Base-by-base conservation (phyloP, 2,329 filamentous ascomycete species). In the Blastomyces silverae region DNA sequence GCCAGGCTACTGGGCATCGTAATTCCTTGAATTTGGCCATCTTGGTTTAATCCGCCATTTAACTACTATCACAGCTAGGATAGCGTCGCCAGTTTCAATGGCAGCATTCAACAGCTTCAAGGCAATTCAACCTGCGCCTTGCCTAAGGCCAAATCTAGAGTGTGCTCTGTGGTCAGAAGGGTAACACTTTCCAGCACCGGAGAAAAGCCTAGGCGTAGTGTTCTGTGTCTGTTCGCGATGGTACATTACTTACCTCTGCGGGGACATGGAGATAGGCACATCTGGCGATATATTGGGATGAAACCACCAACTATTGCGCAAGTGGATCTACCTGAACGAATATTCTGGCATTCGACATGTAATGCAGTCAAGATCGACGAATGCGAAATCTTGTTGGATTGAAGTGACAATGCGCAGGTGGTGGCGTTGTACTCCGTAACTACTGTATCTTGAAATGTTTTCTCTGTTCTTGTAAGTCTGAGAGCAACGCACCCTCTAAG, bases 321-420 rank as follows among this genome's bases (percentile, higher is more conserved):
- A 31, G 65, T 64, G 2, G 67, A 68, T 62, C 73, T 71, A 13
- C 71, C 70, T 50, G 57, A 67, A 37, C 69, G 68, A 25, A 75
- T 60, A 46, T 67, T 69, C 58, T 71, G 72, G 15, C 71, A 69
- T 7, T 71, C 73, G 59, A 69, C 67, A 59, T 74, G 70, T n/a
- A 73, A 60, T 13, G 71, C 71, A 22, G 72, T 70, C 15, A 73
- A 62, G 5, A 67, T 68, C 1, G 71, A 70, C 17, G 72, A 74
- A 44, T 74, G 71, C 3, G 69, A 72, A 34, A 75, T 70, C 8
- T 72, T 69, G 57, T 73, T 73, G 17, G 71, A 68, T 57, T 69
- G 67, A 10, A 73, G 64, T 0, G 70, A 66, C 28, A 66, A 17
- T 5, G 70, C 70, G 28, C 67, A 69, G 1, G 76, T 76, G 0